Conservation (phyloP, 1,284 basidiomycete genomes). For the Crepidotus sp. region DNA sequence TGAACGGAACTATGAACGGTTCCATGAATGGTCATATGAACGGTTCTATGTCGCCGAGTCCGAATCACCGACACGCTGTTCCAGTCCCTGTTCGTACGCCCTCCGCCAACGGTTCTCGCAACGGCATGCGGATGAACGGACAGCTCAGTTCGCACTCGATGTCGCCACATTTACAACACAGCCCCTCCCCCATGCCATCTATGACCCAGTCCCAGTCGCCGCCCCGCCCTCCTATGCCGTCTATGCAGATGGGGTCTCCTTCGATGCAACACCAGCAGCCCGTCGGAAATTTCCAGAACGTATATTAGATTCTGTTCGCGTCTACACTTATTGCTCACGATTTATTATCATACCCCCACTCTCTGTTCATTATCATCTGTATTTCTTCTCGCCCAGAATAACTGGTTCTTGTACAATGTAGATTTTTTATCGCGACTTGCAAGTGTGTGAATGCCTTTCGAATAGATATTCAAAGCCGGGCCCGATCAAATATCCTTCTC, state of each 20-base stretch:
- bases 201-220: conserved; percentile 47
- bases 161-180: conserved; percentile 42
- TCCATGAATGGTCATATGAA: conserved; percentile 20
- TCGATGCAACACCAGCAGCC: conserved; percentile 53
- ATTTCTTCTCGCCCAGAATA: conserved; percentile 8
- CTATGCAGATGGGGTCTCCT: conserved; percentile 51
- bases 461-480: no score
- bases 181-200: conserved; percentile 39
- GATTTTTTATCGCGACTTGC: not conserved
- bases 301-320: conserved; percentile 26
- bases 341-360: conserved; percentile 16
- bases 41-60: conserved; percentile 26
- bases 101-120: conserved; percentile 46
- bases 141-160: conserved; percentile 28
- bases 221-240: conserved; percentile 45
- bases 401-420: conserved; percentile 8
- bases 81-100: conserved; percentile 35
- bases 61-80: conserved; percentile 24
- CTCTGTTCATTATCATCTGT: conserved; percentile 12
- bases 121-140: conserved; percentile 31
- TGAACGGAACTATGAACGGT: conserved; percentile 21
- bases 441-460: no score
- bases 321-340: conserved; percentile 17
- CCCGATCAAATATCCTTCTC: not conserved
- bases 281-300: conserved; percentile 33